These are phyloP conservation scores for Beauveria caledonica DNA, from an alignment of 2,329 filamentous ascomycete species.

Conservation along the genomic window DNA sequence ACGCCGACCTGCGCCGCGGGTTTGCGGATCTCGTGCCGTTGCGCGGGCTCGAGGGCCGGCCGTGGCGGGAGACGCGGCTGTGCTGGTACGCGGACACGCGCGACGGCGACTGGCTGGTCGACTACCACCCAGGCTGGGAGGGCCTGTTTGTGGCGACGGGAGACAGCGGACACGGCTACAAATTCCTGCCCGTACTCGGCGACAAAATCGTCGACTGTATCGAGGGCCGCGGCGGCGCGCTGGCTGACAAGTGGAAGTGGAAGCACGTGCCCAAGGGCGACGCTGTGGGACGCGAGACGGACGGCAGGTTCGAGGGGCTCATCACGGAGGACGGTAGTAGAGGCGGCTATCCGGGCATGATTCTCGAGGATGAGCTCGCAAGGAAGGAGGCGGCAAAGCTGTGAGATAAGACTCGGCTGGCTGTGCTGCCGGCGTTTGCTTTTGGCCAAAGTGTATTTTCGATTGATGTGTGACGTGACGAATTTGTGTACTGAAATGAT, in stretches of 20 bases:
- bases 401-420: neutral
- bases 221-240: slow-evolving; percentile 36
- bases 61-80: slow-evolving; percentile 53
- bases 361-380: slow-evolving; percentile 36
- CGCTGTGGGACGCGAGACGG: slow-evolving; percentile 23
- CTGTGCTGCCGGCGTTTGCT: neutral
- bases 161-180: slow-evolving; percentile 59
- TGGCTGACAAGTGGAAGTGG: slow-evolving; percentile 54
- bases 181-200: slow-evolving; percentile 60
- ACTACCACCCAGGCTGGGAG: slow-evolving; percentile 55
- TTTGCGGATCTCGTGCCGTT: slow-evolving; percentile 53
- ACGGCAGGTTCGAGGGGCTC: slow-evolving; percentile 31
- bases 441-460: neutral
- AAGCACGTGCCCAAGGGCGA: slow-evolving; percentile 43
- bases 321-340: slow-evolving; percentile 46
- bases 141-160: slow-evolving; percentile 54
- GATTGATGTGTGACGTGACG: neutral
- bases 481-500: neutral
- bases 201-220: slow-evolving; percentile 52
- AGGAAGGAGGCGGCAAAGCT: slow-evolving; percentile 17
- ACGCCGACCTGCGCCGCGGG: slow-evolving; percentile 51
- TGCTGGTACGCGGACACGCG: slow-evolving; percentile 74
- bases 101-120: slow-evolving; percentile 62
- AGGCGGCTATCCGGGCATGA: slow-evolving; percentile 38
- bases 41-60: slow-evolving; percentile 45